Base-by-base conservation (phyloP, 768 basidiomycete genomes). In the Postia placenta region DNA sequence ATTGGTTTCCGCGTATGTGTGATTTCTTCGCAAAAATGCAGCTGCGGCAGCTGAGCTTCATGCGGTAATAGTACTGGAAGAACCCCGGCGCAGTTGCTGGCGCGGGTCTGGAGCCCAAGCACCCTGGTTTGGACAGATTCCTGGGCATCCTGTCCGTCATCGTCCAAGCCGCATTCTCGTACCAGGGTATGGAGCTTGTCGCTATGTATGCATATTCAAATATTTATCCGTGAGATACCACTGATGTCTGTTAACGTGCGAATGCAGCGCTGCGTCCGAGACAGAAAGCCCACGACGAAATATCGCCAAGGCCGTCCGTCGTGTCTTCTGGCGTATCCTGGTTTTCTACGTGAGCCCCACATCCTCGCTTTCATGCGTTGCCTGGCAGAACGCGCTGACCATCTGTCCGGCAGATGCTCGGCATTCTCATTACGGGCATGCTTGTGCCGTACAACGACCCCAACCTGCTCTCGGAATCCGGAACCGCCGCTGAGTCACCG, bases 291-390 rank as follows among this genome's bases (percentile, higher is more conserved):
- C 91, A 5, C 79, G 87, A 30, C 81, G 83, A 25, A 89, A 87
- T 58, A 87, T 93, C 54, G 71, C 79, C 20, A 87, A 81, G 60
- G 87, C 88, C 20, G 80, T 89, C 44, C 73, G 76, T 30, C 74
- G 85, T 19, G 87, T 92, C 4, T 87, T 90, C 64, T 87, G 80
- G 68, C 82, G 92, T 53, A 85, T 95, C 56, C 53, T 86, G 6
- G 54, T 89, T 24, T 91, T 91, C 74, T 91, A 90, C 57, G 78
- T 80, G 52, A 52, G 77, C 58, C 17, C 5, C n/a, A 39, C 14
- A 5, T 7, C 26, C n/a, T n/a, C n/a, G n/a, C n/a, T n/a, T n/a
- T n/a, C n/a, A n/a, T n/a, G n/a, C n/a, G n/a, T n/a, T n/a, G n/a
- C n/a, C n/a, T n/a, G n/a, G n/a, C n/a, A n/a, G n/a, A n/a, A n/a